Evolutionary conservation across 2,329 filamentous ascomycete genomes (phyloP), one percentile per base, ranked within the genome.

Genomic region (Aspergillus oerlinghausenensis): DNA sequence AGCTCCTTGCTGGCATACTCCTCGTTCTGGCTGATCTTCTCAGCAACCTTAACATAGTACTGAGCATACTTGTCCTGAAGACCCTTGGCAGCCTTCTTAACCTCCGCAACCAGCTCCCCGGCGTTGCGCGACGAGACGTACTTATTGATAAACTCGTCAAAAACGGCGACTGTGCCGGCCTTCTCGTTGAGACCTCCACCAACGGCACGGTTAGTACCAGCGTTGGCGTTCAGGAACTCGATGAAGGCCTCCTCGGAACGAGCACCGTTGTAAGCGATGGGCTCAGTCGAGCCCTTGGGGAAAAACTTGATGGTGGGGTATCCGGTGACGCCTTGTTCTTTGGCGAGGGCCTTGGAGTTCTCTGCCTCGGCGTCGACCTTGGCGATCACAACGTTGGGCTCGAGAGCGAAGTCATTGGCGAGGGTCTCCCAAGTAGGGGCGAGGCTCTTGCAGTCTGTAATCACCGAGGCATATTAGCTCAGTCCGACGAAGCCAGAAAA

Each of bases 251-350:
- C 80, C 80, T 97, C 91, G 51, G 80, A 80, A 64, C 94, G 92
- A 60, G 84, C 89, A 59, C 89, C 88, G 54, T 81, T 78, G 82
- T 97, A 99, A 49, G 80, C 71, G 66, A 87, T 82, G 49, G 86
- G 75, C 70, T 88, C 85, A 62, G 83, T 89, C 70, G 86, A 89
- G 66, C 92, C 92, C 74, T 88, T 89, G 65, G 91, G 84, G 84
- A 97, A 99, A 84, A 88, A 99, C 80, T 96, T 96, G 81, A 99
- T 96, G 61, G 94, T 99, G 51, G 94, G 94, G 82, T 95, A 99
- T 38, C 88, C 90, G 55, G 83, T 83, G 65, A 99, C 85, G 59
- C 87, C 90, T 71, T 94, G 87, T 52, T 87, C 85, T 70, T 85
- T 77, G 52, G 92, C 88, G 51, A 87, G 86, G 48, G 84, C 83